Percentiles rank a stretch among this genome's conserved stretches.
Conservation (phyloP, 495 filamentous ascomycete genomes). For the Annulohypoxylon moriforme region DNA sequence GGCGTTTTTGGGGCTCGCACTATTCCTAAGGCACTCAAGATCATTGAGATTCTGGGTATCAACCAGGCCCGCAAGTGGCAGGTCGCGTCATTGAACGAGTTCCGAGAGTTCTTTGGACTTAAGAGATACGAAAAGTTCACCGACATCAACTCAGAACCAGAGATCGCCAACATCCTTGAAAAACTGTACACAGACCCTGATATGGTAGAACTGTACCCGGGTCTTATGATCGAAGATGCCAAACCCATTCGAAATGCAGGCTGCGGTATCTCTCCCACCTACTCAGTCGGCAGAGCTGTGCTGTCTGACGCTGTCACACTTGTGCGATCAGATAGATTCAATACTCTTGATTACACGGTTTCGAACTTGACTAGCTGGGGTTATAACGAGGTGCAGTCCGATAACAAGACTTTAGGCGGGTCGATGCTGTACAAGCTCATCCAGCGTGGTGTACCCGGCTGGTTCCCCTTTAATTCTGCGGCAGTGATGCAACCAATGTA, state of each 20-base stretch:
- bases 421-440: conserved; percentile 81
- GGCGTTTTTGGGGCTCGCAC: conserved; percentile 71
- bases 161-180: conserved; percentile 76
- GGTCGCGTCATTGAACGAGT: conserved; percentile 82
- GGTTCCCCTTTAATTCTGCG: conserved; percentile 76
- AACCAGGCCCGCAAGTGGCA: conserved; percentile 82
- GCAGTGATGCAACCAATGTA: conserved; percentile 80
- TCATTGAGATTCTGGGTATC: conserved; percentile 82
- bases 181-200: conserved; percentile 84
- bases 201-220: conserved; percentile 58
- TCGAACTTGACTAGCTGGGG: conserved; percentile 82
- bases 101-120: conserved; percentile 79
- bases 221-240: conserved; percentile 76
- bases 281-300: conserved; percentile 77
- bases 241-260: conserved; percentile 73
- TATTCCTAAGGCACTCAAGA: conserved; percentile 74
- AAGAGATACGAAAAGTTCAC: conserved; percentile 75
- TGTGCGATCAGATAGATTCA: conserved; percentile 84
- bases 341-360: conserved; percentile 74
- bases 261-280: conserved; percentile 76
- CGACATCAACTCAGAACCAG: conserved; percentile 82
- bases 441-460: conserved; percentile 74
- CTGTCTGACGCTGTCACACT: conserved; percentile 83
- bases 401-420: conserved; percentile 73
- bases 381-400: conserved; percentile 76